Base-by-base conservation (phyloP, 1,139 yeast species). In the Saccharomycopsis crataegensis region DNA sequence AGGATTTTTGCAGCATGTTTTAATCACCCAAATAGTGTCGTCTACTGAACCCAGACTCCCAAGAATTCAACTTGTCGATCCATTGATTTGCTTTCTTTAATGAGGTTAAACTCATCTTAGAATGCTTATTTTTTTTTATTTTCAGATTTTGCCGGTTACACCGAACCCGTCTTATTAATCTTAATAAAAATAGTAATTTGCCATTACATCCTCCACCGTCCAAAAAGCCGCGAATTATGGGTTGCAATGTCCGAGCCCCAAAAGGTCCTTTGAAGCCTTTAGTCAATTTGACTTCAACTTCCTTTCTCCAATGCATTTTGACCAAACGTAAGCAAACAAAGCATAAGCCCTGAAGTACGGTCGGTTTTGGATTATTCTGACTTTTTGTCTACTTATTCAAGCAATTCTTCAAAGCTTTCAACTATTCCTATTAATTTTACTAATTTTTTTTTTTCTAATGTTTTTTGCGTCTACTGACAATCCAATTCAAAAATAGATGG, bases 121-220 rank as follows among this genome's bases (percentile, higher is more conserved):
- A n/a, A n/a, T n/a, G n/a, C n/a, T n/a, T n/a, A n/a, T n/a, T n/a
- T n/a, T n/a, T n/a, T n/a, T n/a, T n/a, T n/a, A n/a, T n/a, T n/a
- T n/a, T n/a, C n/a, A n/a, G n/a, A n/a, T n/a, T n/a, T n/a, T n/a
- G n/a, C n/a, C n/a, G n/a, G n/a, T 50, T 62, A 34, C 53, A 60
- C 11, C 41, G 58, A 36, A 41, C 57, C 5, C 64, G 65, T 2
- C 46, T 61, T 11, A 53, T 62, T 11, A 59, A 55, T 36, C 12
- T 46, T 9, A 36, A 46, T n/a, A 37, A 46, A 5, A 33, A 40
- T 22, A 7, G 33, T 34, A 46, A 43, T 31, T 31, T n/a, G 7
- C 28, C 17, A 7, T 31, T 44, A 28, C 48, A 6, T 8, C 8
- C 38, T 8, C 22, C 6, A 34, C 16, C n/a, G n/a, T 7, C 9